phyloP scores from a whole-genome alignment of 306 rosid species.

The Rosa persica region DNA sequence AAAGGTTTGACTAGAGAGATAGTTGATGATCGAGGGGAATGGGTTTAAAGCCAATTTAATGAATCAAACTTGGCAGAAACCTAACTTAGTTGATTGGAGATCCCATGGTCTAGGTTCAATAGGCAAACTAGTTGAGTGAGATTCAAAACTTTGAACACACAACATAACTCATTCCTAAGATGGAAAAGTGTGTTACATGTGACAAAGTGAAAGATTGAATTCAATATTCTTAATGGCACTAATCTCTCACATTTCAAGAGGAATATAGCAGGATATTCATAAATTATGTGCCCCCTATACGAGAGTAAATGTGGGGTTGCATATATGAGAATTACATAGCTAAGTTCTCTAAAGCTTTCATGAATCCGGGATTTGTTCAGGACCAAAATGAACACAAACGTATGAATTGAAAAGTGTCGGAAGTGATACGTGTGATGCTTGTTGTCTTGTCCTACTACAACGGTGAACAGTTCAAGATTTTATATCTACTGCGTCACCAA shows the following conservation, averaged over 20 bases:
- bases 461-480: no score
- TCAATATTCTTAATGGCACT: neutral
- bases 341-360: neutral
- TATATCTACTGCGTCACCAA: no score
- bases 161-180: neutral
- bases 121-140: neutral
- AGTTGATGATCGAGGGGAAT: neutral
- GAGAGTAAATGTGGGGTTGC: neutral
- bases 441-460: no score
- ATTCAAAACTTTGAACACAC: neutral
- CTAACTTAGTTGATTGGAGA: neutral
- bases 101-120: neutral
- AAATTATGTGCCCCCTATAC: neutral
- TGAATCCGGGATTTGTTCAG: neutral
- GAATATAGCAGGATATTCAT: neutral
- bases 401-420: no score
- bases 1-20: no score
- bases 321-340: constrained; percentile 3
- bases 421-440: no score
- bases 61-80: neutral
- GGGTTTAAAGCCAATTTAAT: neutral
- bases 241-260: neutral
- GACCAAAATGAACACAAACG: no score
- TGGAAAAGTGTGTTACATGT: neutral
- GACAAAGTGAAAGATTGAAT: neutral